These are phyloP conservation scores for Quercus parvula DNA, from an alignment of 306 rosid species.

Conservation along the genomic window DNA sequence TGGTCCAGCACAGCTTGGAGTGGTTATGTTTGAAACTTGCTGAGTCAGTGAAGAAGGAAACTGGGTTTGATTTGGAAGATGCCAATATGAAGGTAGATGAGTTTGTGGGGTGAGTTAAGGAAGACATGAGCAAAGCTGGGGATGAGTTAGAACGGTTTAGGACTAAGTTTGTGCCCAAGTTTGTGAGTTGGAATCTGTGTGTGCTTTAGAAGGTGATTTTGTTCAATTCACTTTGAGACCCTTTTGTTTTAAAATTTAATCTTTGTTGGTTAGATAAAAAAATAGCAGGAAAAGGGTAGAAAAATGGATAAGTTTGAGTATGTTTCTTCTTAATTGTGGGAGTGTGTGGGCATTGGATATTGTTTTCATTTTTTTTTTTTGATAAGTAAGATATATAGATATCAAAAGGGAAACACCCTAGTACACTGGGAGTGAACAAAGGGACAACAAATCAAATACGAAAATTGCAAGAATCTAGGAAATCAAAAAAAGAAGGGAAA, in stretches of 20 bases:
- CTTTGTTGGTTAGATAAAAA: constrained; percentile 12
- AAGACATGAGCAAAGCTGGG: constrained; percentile 29
- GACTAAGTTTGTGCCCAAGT: constrained; percentile 42
- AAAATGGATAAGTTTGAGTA: not conserved
- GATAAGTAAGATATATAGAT: no score
- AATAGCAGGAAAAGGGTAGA: not conserved
- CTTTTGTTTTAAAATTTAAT: constrained; percentile 3
- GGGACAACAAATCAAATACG: no score
- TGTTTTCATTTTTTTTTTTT: no score
- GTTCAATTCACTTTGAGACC: not conserved
- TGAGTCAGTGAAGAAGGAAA: constrained; percentile 64
- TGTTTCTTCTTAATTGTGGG: not conserved
- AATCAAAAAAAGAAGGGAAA: no score
- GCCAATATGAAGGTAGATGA: constrained; percentile 45
- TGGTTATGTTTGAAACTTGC: constrained; percentile 63
- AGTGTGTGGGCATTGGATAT: not conserved
- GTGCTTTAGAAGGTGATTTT: constrained; percentile 77
- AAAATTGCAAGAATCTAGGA: no score
- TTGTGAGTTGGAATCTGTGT: constrained; percentile 72
- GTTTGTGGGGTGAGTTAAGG: constrained; percentile 35
- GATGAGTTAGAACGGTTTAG: constrained; percentile 48
- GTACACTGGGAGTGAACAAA: no score
- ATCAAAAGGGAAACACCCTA: no score
- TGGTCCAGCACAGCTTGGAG: constrained; percentile 55
- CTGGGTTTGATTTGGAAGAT: constrained; percentile 64